Base-by-base conservation (phyloP, 495 filamentous ascomycete species). In the Tuber calosporum region DNA sequence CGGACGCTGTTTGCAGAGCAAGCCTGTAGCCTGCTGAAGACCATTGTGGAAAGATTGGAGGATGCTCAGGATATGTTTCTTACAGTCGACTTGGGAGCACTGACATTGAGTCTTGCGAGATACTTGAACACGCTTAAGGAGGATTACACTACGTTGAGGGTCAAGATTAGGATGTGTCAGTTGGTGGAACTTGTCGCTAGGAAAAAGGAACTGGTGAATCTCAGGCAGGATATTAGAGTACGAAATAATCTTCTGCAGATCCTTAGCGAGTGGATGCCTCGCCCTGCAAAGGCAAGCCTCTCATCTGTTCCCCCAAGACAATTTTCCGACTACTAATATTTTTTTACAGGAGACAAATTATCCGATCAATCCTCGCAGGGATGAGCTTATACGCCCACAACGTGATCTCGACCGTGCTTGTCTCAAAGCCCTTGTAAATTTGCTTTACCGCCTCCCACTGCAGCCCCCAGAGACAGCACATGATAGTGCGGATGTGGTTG, bases 131-230 rank as follows among this genome's bases (percentile, higher is more conserved):
- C 79, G 53, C 36, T 83, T 1, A 81, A 83, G 71, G 87, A 88
- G 73, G 86, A 85, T 34, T 78, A 83, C 38, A 85, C 83, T 53
- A 86, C 85, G 41, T 74, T 89, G 19, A 83, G 88, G 69, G 87
- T 90, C 40, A 90, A 89, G 79, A 89, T 89, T 74, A 88, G 88
- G 78, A 86, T 90, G 69, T 90, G 88, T 78, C 87, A 89, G 71
- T 80, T 90, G 34, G 89, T 86, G 74, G 88, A 90, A 73, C 85
- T 86, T 8, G 86, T 90, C 43, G 88, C 87, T 26, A 86, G 85
- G 82, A 87, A 89, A 76, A 90, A 90, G 73, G 88, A 90, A 76
- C 85, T 89, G 43, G 82, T 90, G 41, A 90, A 89, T 72, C 84
- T 90, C 39, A 84, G 88, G 48, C 88, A 90, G 68, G 88, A 90